Conservation (phyloP, 352 stramenopile species). For the Aphanomyces stellatus region DNA sequence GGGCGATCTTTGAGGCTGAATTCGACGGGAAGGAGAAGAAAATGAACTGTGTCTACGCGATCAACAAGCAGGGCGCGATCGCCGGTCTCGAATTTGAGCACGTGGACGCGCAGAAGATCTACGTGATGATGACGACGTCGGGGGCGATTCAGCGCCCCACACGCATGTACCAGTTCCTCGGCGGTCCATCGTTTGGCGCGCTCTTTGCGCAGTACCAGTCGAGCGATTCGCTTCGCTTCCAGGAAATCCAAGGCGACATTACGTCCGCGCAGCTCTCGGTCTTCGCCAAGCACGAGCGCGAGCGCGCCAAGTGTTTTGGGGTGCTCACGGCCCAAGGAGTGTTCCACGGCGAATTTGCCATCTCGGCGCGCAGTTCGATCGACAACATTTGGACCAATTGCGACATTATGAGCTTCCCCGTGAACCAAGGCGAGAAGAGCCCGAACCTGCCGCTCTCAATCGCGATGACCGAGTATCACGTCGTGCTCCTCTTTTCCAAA, state of each 20-base stretch:
- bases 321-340: slow-evolving; percentile 85
- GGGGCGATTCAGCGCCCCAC: slow-evolving; percentile 78
- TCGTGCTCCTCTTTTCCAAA: slow-evolving; percentile 80
- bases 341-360: slow-evolving; percentile 84
- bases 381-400: slow-evolving; percentile 77
- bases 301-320: slow-evolving; percentile 83
- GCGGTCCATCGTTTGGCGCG: slow-evolving; percentile 63
- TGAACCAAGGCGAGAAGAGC: slow-evolving; percentile 43
- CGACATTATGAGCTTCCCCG: slow-evolving; percentile 59
- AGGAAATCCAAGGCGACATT: slow-evolving; percentile 85
- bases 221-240: slow-evolving; percentile 76
- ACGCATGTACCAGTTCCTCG: slow-evolving; percentile 89
- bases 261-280: slow-evolving; percentile 65
- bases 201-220: slow-evolving; percentile 82
- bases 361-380: slow-evolving; percentile 54
- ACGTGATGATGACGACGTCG: slow-evolving; percentile 79
- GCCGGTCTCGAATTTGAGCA: slow-evolving; percentile 76
- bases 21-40: slow-evolving; percentile 81
- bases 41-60: slow-evolving; percentile 86
- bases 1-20: slow-evolving; percentile 71
- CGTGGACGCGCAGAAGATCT: slow-evolving; percentile 49
- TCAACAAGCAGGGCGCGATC: slow-evolving; percentile 80
- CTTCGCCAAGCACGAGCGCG: slow-evolving; percentile 69
- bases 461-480: slow-evolving; percentile 88
- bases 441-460: slow-evolving; percentile 69